Percentiles rank a stretch among this genome's conserved stretches.
These are phyloP conservation scores for Salix caprea DNA, from an alignment of 345 rosid species.

Conservation along the genomic window DNA sequence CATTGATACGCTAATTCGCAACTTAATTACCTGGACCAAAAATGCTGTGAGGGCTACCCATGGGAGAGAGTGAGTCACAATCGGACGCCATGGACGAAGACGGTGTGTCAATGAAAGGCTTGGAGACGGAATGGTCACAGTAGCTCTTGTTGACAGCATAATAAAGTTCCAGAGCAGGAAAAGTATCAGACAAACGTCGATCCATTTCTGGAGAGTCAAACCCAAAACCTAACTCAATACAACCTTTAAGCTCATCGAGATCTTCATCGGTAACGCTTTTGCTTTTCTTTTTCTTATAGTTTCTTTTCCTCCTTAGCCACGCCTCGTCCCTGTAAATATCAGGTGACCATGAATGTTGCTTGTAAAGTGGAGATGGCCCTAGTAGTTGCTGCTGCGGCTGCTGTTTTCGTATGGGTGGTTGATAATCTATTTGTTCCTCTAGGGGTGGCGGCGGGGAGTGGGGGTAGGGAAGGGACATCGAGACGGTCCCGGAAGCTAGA, in stretches of 20 bases:
- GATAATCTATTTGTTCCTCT: background rate
- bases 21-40: constrained; percentile 38
- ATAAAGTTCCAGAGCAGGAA: constrained; percentile 82
- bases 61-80: constrained; percentile 43
- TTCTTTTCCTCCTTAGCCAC: constrained; percentile 71
- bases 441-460: background rate
- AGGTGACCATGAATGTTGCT: constrained; percentile 90
- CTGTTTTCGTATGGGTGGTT: constrained; percentile 1
- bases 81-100: constrained; percentile 45
- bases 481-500: constrained; percentile 3
- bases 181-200: constrained; percentile 65
- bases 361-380: constrained; percentile 39
- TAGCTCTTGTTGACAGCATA: constrained; percentile 69
- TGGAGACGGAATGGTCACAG: constrained; percentile 41
- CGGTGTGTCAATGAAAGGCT: constrained; percentile 26
- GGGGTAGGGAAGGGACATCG: constrained; percentile 5
- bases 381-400: constrained; percentile 5
- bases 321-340: constrained; percentile 78
- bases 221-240: constrained; percentile 82
- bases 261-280: constrained; percentile 92
- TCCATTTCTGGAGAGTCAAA: constrained; percentile 71
- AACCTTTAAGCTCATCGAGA: constrained; percentile 86
- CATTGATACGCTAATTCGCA: background rate
- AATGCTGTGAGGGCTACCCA: constrained; percentile 57
- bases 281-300: constrained; percentile 38